phyloP scores from a whole-genome alignment of 176 grass and related monocot genomes.

The Triticum timopheevii region DNA sequence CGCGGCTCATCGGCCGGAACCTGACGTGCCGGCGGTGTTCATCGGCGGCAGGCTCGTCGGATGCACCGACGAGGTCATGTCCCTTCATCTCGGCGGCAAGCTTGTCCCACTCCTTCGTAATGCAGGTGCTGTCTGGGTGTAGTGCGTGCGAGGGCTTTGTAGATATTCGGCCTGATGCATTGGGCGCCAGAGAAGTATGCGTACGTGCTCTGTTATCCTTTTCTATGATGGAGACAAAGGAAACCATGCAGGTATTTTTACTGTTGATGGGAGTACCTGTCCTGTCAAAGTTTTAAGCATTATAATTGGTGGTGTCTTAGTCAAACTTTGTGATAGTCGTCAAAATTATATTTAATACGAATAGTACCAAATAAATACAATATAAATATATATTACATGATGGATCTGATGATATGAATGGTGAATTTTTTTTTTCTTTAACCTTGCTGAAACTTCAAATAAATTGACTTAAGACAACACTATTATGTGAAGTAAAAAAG shows the following conservation, averaged over 20 bases:
- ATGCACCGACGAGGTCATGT: constrained; percentile 52
- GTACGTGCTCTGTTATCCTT: constrained; percentile 12
- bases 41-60: constrained; percentile 47
- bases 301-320: too few relatives aligned
- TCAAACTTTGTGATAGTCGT: too few relatives aligned
- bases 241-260: not conserved
- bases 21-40: constrained; percentile 47
- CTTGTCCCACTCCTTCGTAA: constrained; percentile 37
- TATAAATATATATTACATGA: too few relatives aligned
- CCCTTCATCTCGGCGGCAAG: constrained; percentile 42
- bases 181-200: not conserved
- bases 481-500: too few relatives aligned
- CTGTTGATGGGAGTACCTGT: too few relatives aligned
- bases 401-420: too few relatives aligned
- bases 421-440: too few relatives aligned
- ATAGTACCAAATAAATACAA: too few relatives aligned
- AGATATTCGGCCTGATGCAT: not conserved
- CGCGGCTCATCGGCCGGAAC: constrained; percentile 38
- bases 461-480: too few relatives aligned
- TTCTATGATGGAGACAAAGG: not conserved
- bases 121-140: constrained; percentile 49
- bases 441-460: too few relatives aligned
- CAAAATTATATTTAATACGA: too few relatives aligned
- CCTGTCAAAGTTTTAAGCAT: too few relatives aligned
- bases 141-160: not conserved